Base-by-base conservation (phyloP, 2,329 filamentous ascomycete genomes). In the Trematosphaeria pertusa region DNA sequence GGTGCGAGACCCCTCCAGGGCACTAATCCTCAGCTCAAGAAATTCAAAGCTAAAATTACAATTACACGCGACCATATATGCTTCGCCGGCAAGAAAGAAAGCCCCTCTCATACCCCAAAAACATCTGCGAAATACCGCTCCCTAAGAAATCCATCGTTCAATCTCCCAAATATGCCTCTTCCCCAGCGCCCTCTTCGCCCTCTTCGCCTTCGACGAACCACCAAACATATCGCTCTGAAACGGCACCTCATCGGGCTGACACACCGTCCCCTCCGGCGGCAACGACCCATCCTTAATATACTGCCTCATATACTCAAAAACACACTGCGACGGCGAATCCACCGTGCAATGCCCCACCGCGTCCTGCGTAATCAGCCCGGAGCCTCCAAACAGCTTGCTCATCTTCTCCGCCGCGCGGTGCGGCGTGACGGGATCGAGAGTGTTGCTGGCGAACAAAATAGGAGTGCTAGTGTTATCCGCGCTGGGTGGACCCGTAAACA, bases 391-490 rank as follows among this genome's bases (percentile, higher is more conserved):
- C 12, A 37, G 21, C 28, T 33, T 39, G 5, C n/a, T 11, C 54
- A 54, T 58, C 31, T 58, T 56, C 33, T 48, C 18, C 2, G 57
- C 54, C 5, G 35, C 26, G 3, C 41, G 18, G 9, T 56, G 30
- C 5, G 56, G 51, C 8, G 54, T 52, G 3, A 52, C 48, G 5
- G 57, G 57, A 28, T 58, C 57, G 14, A 56, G 7, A 0, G 7
- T 46, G 9, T 31, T 54, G 20, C 43, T 43, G n/a, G 50, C 10
- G 28, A 58, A 58, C 2, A 60, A 37, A 11, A 60, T 48, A 1
- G 53, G 53, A 10, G 37, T 47, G 28, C 37, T 44, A 9, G 49
- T 54, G 9, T 39, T 47, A 5, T 36, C 33, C 10, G 50, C 37
- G 9, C 39, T 33, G 5, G 50, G 48, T 4, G 35, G 33, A n/a